A percentile compares a stretch with the other conserved stretches of the same genome.
Evolutionary conservation across 2,329 filamentous ascomycete species (phyloP).

Genomic region (Mycosphaerelloides madeirae): DNA sequence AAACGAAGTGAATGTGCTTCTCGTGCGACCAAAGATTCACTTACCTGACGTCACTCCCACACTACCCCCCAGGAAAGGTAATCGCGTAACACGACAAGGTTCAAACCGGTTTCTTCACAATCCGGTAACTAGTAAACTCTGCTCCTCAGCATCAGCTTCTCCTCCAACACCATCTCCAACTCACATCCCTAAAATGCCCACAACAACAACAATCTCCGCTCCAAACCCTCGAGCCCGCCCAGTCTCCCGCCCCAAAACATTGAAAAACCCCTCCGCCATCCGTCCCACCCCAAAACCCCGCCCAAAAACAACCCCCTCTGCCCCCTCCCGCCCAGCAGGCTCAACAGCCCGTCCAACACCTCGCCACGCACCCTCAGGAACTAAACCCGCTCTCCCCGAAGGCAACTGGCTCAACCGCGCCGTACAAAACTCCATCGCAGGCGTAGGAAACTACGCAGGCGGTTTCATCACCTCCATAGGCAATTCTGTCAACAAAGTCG

Average conservation of each 20-base stretch:
- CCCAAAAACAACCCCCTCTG: not conserved
- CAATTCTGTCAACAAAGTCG: slow-evolving; percentile 44
- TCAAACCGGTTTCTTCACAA: too few relatives aligned
- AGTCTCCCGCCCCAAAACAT: not conserved
- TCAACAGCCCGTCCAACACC: slow-evolving; percentile 5
- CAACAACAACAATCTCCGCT: too few relatives aligned
- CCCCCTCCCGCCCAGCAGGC: slow-evolving; percentile 1
- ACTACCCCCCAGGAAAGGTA: too few relatives aligned
- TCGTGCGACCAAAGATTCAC: too few relatives aligned
- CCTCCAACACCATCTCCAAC: too few relatives aligned
- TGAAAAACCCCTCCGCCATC: slow-evolving; percentile 6
- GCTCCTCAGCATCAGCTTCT: too few relatives aligned
- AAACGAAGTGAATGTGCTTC: too few relatives aligned
- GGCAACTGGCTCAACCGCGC: slow-evolving; percentile 45
- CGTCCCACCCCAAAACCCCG: not conserved
- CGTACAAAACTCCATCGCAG: slow-evolving; percentile 40
- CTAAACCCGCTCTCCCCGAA: slow-evolving; percentile 1
- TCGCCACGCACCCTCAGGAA: slow-evolving; percentile 3
- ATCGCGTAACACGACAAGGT: too few relatives aligned
- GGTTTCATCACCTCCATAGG: slow-evolving; percentile 42
- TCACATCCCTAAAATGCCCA: too few relatives aligned
- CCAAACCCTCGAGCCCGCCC: too few relatives aligned
- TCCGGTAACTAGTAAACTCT: too few relatives aligned
- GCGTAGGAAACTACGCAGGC: slow-evolving; percentile 42
- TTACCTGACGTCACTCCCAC: too few relatives aligned